These are phyloP conservation scores for Akanthomyces uredinophilus DNA, from an alignment of 2,329 filamentous ascomycete genomes.

Conservation along the genomic window DNA sequence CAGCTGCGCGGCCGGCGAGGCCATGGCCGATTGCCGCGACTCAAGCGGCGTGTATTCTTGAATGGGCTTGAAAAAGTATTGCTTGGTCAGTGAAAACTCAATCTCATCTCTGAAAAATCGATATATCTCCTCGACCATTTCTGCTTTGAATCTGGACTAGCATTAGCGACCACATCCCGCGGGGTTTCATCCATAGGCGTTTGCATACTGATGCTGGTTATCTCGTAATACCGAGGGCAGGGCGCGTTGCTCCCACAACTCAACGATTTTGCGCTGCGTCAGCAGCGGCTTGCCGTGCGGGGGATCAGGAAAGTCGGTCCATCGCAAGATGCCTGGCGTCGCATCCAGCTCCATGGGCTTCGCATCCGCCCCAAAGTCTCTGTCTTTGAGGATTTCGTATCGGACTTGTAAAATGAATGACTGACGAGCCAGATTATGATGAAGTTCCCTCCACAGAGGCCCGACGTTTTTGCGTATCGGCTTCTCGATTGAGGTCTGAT, in stretches of 20 bases:
- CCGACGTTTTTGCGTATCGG: slow-evolving; percentile 33
- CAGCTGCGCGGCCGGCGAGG: slow-evolving; percentile 26
- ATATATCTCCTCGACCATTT: slow-evolving; percentile 49
- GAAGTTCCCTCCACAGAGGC: slow-evolving; percentile 47
- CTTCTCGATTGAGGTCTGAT: slow-evolving; percentile 34
- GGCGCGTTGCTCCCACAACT: slow-evolving; percentile 48
- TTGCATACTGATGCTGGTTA: slow-evolving; percentile 47
- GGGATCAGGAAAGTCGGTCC: slow-evolving; percentile 58
- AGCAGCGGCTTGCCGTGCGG: slow-evolving; percentile 40
- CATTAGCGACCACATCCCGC: background rate
- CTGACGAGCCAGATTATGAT: slow-evolving; percentile 49
- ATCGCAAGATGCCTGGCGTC: slow-evolving; percentile 45
- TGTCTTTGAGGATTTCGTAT: slow-evolving; percentile 47
- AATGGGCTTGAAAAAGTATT: slow-evolving; percentile 37
- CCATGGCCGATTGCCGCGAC: slow-evolving; percentile 14
- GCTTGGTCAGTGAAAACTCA: slow-evolving; percentile 48
- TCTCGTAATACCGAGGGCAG: slow-evolving; percentile 44
- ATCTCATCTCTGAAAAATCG: slow-evolving; percentile 49
- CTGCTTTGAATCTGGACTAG: slow-evolving; percentile 42
- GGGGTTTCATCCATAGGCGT: too few relatives aligned
- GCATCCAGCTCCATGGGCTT: slow-evolving; percentile 36
- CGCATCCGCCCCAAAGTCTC: slow-evolving; percentile 38
- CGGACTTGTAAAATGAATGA: slow-evolving; percentile 53
- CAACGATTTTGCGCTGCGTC: slow-evolving; percentile 50
- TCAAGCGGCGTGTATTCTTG: slow-evolving; percentile 30